phyloP scores from a whole-genome alignment of 78 protist species.

The Dictyostelium firmibasis region DNA sequence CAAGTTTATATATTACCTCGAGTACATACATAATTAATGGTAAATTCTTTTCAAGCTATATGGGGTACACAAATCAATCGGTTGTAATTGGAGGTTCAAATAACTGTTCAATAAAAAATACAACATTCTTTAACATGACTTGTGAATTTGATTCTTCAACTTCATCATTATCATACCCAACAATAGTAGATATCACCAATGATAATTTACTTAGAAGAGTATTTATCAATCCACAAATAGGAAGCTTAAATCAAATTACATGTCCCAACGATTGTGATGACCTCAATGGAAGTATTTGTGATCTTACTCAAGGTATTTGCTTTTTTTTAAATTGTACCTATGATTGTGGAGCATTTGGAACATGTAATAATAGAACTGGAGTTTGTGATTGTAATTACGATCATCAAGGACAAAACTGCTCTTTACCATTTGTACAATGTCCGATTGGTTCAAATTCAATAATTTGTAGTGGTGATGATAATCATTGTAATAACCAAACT shows the following conservation, averaged over 20 bases:
- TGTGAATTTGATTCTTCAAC: not conserved
- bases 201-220: not conserved
- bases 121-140: no score
- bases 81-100: no score
- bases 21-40: not conserved
- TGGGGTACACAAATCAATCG: no score
- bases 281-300: not conserved
- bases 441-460: no score
- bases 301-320: not conserved
- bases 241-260: not conserved
- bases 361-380: no score
- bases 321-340: not conserved
- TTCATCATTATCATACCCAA: not conserved
- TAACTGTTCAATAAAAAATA: no score
- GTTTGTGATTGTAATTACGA: no score
- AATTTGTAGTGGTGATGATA: no score
- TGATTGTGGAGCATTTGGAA: not conserved
- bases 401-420: no score
- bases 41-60: no score
- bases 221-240: not conserved
- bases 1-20: not conserved
- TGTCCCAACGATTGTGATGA: not conserved
- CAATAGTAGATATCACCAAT: not conserved
- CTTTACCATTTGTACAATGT: no score
- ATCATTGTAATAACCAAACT: no score